Conservation (phyloP, 169 alveolate species). For the Cardiosporidium cionae region DNA sequence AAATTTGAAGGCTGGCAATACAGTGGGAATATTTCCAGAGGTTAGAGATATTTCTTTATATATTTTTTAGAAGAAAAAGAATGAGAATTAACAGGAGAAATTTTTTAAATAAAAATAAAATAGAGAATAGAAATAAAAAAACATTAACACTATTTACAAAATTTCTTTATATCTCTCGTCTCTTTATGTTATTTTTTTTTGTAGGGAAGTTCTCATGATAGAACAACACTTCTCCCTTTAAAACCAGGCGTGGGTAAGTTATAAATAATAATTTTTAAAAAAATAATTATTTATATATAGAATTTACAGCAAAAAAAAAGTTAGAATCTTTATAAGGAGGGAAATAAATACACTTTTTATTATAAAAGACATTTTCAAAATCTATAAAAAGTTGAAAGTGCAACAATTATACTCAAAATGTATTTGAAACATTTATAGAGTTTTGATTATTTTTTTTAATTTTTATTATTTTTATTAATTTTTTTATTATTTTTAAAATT, state of each 20-base stretch:
- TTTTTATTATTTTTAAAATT: no score
- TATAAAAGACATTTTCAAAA: no score
- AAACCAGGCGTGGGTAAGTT: conserved; percentile 96
- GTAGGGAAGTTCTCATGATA: conserved; percentile 90
- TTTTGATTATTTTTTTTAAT: no score
- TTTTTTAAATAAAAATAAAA: neutral
- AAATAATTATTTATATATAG: no score
- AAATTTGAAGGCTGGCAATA: conserved; percentile 8
- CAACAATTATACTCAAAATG: no score
- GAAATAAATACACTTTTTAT: no score
- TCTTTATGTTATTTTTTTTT: neutral
- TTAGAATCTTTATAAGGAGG: no score
- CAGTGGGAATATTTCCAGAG: conserved; percentile 18
- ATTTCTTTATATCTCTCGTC: neutral
- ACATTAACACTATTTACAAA: neutral
- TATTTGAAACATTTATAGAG: no score
- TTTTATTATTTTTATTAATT: no score
- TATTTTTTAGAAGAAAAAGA: neutral
- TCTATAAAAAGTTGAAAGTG: no score
- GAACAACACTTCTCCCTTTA: conserved; percentile 80
- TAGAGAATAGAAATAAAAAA: neutral
- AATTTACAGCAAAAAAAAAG: no score
- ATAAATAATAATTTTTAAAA: no score
- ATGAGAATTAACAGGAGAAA: neutral
- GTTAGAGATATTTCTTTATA: neutral